Evolutionary conservation across 495 filamentous ascomycete species (phyloP).

Genomic region (Penicillium angulare): DNA sequence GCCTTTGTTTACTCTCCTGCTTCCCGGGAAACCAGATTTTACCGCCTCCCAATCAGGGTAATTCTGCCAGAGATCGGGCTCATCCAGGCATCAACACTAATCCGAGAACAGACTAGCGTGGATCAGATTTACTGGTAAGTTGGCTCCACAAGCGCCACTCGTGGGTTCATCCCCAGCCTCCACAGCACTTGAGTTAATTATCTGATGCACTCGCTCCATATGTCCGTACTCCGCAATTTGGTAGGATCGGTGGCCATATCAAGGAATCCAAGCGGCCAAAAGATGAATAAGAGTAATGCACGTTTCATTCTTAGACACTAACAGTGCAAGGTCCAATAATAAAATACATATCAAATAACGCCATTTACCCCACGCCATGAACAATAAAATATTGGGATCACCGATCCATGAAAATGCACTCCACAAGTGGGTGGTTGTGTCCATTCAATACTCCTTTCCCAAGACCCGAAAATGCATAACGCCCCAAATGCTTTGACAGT

Average conservation of each 20-base stretch:
- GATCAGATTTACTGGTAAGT: slow-evolving; percentile 17
- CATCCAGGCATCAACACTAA: slow-evolving; percentile 7
- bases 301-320: not conserved
- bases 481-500: not conserved
- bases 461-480: slow-evolving; percentile 9
- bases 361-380: not conserved
- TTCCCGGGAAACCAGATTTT: slow-evolving; percentile 35
- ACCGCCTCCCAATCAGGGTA: slow-evolving; percentile 31
- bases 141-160: slow-evolving; percentile 14
- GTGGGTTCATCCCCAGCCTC: slow-evolving; percentile 22
- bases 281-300: not conserved
- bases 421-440: slow-evolving; percentile 6
- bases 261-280: too few species aligned
- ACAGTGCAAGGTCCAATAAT: not conserved
- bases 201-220: too few species aligned
- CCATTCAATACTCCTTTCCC: slow-evolving; percentile 18
- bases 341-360: not conserved
- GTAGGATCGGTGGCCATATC: too few species aligned
- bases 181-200: too few species aligned
- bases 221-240: too few species aligned
- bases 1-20: slow-evolving; percentile 43
- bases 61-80: slow-evolving; percentile 10
- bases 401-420: slow-evolving; percentile 9
- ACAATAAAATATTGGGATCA: not conserved
- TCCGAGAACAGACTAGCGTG: slow-evolving; percentile 14